Evolutionary conservation across 805 yeast species (phyloP), one percentile per base, ranked within the genome.

Genomic region (Kodamaea fukazawae): DNA sequence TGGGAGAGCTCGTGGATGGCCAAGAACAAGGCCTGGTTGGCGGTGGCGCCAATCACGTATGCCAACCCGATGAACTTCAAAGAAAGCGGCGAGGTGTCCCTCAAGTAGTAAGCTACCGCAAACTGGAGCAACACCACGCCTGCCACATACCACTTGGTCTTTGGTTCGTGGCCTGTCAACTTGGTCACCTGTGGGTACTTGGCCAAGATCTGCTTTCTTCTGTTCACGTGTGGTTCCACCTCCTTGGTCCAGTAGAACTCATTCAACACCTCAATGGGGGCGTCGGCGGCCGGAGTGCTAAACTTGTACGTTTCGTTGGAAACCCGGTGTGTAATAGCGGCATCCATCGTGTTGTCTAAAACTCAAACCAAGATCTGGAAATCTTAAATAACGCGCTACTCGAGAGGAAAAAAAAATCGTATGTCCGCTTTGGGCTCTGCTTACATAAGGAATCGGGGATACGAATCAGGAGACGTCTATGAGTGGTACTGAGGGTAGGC

Each of bases 1-100:
- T 89, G 97, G 27, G 83, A 78, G 38, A 88, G 69, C 59, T 89
- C 97, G 62, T 89, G 97, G 50, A 89, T 87, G 18, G 95, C 91
- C 46, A 89, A 68, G 56, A 88, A 89, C 29, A 85, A 63, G 53
- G 90, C 89, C 56, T 90, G 96, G 57, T 80, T 83, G 40, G 86
- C 76, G 7, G 95, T 86, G 11, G 93, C 96, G 2, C 96, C 97
- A 38, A 89, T 69, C 14, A 83, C 62, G 53, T 89, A 89, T 4
- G 95, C 91, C 9, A 78, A 55, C 1, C 71, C 48, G 53, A 85
- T 60, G 54, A 83, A 86, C 48, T 70, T 68, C 66, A 71, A 70
- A 18, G 73, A 58, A 31, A 75, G 61, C 17, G 83, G 72, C 17
- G 73, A 56, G 2, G 81, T 72, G 51, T 83, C 58, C 41, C 84